A percentile compares a stretch with the other conserved stretches of the same genome.
These are phyloP conservation scores for Vicia villosa DNA, from an alignment of 306 rosid species.

Conservation along the genomic window DNA sequence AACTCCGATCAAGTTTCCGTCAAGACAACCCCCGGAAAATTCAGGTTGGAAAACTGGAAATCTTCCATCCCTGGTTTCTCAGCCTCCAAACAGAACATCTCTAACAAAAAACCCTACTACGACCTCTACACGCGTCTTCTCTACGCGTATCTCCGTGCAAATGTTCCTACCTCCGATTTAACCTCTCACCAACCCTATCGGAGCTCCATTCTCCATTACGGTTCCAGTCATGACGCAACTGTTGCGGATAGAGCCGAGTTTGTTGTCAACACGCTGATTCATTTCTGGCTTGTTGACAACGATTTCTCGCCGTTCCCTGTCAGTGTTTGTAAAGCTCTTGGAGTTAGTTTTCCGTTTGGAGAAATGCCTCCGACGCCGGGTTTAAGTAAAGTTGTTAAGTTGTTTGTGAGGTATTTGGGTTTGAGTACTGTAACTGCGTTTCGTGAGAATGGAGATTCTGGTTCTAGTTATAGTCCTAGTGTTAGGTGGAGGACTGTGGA, in stretches of 20 bases:
- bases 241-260: slow-evolving; percentile 56
- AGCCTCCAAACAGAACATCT: slow-evolving; percentile 33
- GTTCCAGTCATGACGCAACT: slow-evolving; percentile 51
- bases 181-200: slow-evolving; percentile 62
- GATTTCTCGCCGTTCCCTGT: slow-evolving; percentile 80
- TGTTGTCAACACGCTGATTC: slow-evolving; percentile 52
- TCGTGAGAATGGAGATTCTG: slow-evolving; percentile 35
- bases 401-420: slow-evolving; percentile 70
- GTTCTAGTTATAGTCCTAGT: slow-evolving; percentile 41
- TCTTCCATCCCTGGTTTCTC: slow-evolving; percentile 65
- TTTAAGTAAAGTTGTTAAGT: slow-evolving; percentile 70
- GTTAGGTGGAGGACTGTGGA: slow-evolving; percentile 48
- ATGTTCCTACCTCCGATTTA: slow-evolving; percentile 63
- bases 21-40: slow-evolving; percentile 49
- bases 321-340: slow-evolving; percentile 46
- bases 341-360: slow-evolving; percentile 56
- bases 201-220: slow-evolving; percentile 70
- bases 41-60: slow-evolving; percentile 73
- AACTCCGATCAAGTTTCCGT: slow-evolving; percentile 36
- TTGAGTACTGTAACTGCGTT: slow-evolving; percentile 49
- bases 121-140: slow-evolving; percentile 62
- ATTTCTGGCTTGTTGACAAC: slow-evolving; percentile 80
- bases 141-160: slow-evolving; percentile 66
- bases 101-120: slow-evolving; percentile 42
- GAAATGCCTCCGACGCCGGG: slow-evolving; percentile 72